Conservation (phyloP, 345 rosid species). For the Heritiera fomes region DNA sequence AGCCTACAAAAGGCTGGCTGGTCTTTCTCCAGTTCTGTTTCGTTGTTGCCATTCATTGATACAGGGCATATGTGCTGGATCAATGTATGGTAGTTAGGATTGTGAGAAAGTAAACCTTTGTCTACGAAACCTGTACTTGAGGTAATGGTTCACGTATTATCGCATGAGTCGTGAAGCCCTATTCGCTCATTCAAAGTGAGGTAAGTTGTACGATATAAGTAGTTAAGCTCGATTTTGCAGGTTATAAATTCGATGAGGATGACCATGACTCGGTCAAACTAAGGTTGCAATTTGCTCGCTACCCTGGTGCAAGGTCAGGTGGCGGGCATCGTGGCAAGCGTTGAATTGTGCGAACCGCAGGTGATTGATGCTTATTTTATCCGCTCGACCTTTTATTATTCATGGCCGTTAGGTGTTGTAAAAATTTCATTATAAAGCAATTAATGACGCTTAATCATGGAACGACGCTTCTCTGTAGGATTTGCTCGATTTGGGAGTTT, state of each 20-base stretch:
- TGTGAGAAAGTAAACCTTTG: constrained; percentile 18
- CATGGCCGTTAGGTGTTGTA: constrained; percentile 32
- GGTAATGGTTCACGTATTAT: constrained; percentile 29
- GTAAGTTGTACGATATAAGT: constrained; percentile 41
- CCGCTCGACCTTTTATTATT: constrained; percentile 37
- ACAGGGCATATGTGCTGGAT: constrained; percentile 6
- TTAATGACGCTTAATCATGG: constrained; percentile 40
- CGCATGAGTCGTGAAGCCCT: constrained; percentile 27
- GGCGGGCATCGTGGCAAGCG: constrained; percentile 70
- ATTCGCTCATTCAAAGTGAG: constrained; percentile 26
- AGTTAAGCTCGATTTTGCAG: constrained; percentile 67
- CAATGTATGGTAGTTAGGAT: neutral
- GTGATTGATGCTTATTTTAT: constrained; percentile 39
- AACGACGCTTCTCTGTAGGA: constrained; percentile 52
- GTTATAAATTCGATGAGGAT: constrained; percentile 66
- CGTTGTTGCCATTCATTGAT: constrained; percentile 7
- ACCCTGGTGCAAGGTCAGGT: constrained; percentile 75
- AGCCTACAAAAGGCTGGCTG: constrained; percentile 14
- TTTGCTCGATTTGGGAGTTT: constrained; percentile 36
- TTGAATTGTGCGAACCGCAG: constrained; percentile 44
- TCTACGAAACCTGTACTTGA: constrained; percentile 14
- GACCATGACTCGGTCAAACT: constrained; percentile 62
- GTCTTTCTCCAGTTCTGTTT: constrained; percentile 2
- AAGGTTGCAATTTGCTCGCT: constrained; percentile 80
- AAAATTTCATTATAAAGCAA: constrained; percentile 33